Conservation (phyloP, 2,329 filamentous ascomycete genomes). For the Colletotrichum tofieldiae region DNA sequence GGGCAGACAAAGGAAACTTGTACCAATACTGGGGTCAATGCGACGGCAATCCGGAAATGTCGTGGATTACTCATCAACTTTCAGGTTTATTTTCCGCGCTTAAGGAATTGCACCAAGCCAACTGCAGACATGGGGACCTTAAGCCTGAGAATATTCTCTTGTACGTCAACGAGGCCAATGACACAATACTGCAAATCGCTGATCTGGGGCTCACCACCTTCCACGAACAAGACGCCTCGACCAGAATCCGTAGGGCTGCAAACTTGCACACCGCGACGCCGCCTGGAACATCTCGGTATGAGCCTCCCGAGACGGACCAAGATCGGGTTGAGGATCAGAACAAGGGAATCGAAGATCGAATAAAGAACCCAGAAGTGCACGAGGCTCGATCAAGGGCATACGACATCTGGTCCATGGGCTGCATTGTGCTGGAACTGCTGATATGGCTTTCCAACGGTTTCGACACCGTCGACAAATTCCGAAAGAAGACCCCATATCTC, state of each 20-base stretch:
- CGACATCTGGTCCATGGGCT: conserved; percentile 52
- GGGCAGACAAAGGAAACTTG: conserved; percentile 26
- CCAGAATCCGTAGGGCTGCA: background rate
- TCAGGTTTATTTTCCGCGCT: background rate
- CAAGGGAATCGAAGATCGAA: background rate
- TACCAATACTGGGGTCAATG: background rate
- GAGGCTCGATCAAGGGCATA: conserved; percentile 45
- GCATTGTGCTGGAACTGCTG: conserved; percentile 49
- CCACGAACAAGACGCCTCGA: background rate
- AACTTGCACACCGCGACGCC: background rate
- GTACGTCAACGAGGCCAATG: background rate
- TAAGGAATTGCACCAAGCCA: background rate
- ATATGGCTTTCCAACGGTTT: conserved; percentile 49
- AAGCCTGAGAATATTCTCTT: conserved; percentile 36
- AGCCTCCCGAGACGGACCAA: conserved; percentile 3
- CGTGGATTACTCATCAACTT: background rate
- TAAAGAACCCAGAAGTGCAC: background rate
- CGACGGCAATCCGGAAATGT: fast-evolving
- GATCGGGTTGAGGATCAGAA: too few relatives aligned
- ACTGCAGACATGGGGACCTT: conserved; percentile 28
- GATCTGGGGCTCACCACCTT: conserved; percentile 8
- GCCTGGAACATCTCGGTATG: conserved; percentile 13
- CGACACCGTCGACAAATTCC: background rate
- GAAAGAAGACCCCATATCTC: background rate
- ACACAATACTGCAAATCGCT: background rate